Conservation (phyloP, 1,284 basidiomycete genomes). For the Rhodotorula sp. region DNA sequence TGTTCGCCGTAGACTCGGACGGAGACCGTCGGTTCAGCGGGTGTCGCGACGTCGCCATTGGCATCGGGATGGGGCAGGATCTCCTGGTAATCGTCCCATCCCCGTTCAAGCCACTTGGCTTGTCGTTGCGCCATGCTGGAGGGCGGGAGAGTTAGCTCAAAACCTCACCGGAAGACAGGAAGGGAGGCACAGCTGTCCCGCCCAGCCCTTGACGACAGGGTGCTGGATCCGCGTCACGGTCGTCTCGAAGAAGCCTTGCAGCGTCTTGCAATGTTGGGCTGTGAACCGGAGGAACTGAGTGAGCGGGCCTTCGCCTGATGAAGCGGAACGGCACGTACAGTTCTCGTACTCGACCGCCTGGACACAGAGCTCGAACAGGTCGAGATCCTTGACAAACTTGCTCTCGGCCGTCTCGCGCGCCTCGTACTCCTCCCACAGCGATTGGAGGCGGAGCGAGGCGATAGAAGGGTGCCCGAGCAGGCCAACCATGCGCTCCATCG, state of each 20-base stretch:
- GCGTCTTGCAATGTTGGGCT: constrained; percentile 27
- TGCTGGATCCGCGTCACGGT: constrained; percentile 36
- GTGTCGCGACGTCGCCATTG: background rate
- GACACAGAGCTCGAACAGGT: constrained; percentile 86
- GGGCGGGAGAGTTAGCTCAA: too few relatives aligned
- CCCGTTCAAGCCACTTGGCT: constrained; percentile 26
- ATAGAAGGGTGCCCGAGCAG: constrained; percentile 72
- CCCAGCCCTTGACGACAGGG: constrained; percentile 37
- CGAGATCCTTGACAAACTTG: constrained; percentile 91
- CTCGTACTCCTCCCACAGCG: constrained; percentile 93
- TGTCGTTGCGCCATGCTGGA: constrained; percentile 32
- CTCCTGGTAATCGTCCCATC: constrained; percentile 27
- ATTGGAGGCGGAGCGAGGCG: constrained; percentile 71
- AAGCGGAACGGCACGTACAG: constrained; percentile 46
- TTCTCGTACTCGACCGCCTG: constrained; percentile 58
- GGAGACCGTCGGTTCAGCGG: constrained; percentile 4
- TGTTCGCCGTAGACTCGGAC: constrained; percentile 20
- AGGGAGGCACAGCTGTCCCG: constrained; percentile 22
- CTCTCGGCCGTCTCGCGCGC: constrained; percentile 73
- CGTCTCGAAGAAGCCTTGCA: constrained; percentile 40
- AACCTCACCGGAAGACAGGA: too few relatives aligned
- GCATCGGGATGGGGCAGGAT: constrained; percentile 11
- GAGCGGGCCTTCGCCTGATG: background rate
- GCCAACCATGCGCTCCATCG: constrained; percentile 86
- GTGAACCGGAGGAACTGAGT: background rate